Conservation (phyloP, 2,329 filamentous ascomycete species). For the Aschersonia sp. region DNA sequence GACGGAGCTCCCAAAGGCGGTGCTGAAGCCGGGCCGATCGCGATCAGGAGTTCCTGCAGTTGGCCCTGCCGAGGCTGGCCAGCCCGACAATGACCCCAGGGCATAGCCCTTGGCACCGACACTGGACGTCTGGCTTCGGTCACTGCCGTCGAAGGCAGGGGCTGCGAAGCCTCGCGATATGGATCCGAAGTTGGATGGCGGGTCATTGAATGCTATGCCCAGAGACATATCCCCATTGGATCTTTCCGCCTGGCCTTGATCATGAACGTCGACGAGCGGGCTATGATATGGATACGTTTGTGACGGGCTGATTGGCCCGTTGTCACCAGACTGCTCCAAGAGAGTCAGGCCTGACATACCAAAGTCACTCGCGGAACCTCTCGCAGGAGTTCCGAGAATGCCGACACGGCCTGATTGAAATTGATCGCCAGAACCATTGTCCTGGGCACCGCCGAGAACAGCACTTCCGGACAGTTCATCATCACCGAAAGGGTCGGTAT, state of each 20-base stretch:
- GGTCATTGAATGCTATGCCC: constrained; percentile 24
- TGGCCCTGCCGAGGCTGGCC: constrained; percentile 39
- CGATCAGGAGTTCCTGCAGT: constrained; percentile 56
- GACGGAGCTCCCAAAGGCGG: constrained; percentile 63
- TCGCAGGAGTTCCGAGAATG: constrained; percentile 38
- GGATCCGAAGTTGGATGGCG: constrained; percentile 36
- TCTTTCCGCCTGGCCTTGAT: constrained; percentile 46
- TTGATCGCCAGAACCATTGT: constrained; percentile 34
- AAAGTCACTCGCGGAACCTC: constrained; percentile 41
- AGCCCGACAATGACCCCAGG: constrained; percentile 47
- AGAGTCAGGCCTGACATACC: constrained; percentile 47
- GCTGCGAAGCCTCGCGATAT: constrained; percentile 35
- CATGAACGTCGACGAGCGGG: constrained; percentile 62
- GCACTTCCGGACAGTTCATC: constrained; percentile 52
- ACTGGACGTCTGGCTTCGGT: constrained; percentile 88
- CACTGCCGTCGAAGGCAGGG: constrained; percentile 53
- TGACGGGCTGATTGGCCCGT: constrained; percentile 76
- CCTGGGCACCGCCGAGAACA: constrained; percentile 61
- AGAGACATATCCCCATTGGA: constrained; percentile 31
- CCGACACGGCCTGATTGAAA: constrained; percentile 19
- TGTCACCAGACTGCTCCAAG: constrained; percentile 40
- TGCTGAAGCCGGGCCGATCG: constrained; percentile 38
- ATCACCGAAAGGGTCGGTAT: constrained; percentile 67
- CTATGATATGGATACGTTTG: constrained; percentile 96
- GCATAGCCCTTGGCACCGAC: constrained; percentile 65